Conservation (phyloP, 768 basidiomycete species). For the Naganishia kalamii region DNA sequence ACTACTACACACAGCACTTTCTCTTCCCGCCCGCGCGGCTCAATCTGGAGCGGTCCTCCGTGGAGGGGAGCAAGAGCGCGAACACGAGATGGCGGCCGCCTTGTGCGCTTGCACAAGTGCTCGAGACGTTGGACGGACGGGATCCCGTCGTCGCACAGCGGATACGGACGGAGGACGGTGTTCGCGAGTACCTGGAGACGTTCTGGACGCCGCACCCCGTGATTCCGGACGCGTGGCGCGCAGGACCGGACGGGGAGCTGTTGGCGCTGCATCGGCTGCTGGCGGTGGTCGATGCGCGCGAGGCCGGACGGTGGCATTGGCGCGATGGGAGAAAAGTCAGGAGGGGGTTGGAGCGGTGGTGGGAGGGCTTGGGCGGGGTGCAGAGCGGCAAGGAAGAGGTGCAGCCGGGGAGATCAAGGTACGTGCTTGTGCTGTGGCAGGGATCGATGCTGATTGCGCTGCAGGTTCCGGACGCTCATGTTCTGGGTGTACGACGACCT, state of each 20-base stretch:
- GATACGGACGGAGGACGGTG: background rate
- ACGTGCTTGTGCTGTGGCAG: no score
- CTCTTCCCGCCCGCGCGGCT: constrained; percentile 60
- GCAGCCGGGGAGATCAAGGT: background rate
- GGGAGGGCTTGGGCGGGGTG: constrained; percentile 55
- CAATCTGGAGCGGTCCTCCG: constrained; percentile 22
- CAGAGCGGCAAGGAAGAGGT: constrained; percentile 9
- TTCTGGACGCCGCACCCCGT: constrained; percentile 34
- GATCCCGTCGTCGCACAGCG: background rate
- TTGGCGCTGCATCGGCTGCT: constrained; percentile 64
- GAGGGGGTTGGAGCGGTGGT: constrained; percentile 69
- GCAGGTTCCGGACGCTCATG: constrained; percentile 55
- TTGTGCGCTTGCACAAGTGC: background rate
- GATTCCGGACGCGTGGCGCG: constrained; percentile 22
- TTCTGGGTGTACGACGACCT: constrained; percentile 85
- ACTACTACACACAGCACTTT: constrained; percentile 96
- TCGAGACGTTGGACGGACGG: background rate
- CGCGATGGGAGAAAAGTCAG: constrained; percentile 83
- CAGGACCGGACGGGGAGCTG: constrained; percentile 10
- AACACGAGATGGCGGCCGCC: constrained; percentile 15
- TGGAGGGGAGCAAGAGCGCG: background rate
- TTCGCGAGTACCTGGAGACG: constrained; percentile 29
- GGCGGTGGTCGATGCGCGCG: constrained; percentile 60
- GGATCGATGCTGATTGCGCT: background rate
- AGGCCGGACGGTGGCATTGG: constrained; percentile 92